Percentiles rank a stretch among this genome's conserved stretches.
Evolutionary conservation across 139 green algal species (phyloP).

Genomic region (Coccomyxa sp.): DNA sequence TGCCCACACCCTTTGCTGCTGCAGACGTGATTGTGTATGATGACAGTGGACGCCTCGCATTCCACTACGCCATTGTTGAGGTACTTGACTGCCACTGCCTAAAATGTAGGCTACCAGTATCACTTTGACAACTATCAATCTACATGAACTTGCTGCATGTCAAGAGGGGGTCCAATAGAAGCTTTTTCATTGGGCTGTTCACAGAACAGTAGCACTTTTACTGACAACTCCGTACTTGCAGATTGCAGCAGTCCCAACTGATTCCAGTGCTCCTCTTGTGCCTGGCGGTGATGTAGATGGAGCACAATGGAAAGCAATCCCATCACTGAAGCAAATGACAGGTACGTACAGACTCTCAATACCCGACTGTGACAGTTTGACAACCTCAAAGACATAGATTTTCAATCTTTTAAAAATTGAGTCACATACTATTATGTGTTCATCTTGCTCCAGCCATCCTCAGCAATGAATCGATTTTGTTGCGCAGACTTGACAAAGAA

Average conservation of each 20-base stretch:
- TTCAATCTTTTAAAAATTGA: too few species aligned
- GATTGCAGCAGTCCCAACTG: neutral
- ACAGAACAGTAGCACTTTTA: neutral
- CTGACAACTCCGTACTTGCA: neutral
- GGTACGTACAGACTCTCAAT: neutral
- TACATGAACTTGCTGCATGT: neutral
- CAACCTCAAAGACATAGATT: too few species aligned
- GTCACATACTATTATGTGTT: too few species aligned
- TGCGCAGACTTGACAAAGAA: neutral
- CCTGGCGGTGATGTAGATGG: conserved; percentile 1
- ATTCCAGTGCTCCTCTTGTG: neutral
- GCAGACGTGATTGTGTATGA: conserved; percentile 1
- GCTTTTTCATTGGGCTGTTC: too few species aligned
- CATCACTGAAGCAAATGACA: neutral
- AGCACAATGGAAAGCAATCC: neutral
- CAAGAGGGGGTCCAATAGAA: neutral
- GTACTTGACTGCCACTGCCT: conserved; percentile 3
- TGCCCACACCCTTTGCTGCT: conserved; percentile 1
- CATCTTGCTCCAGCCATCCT: too few species aligned
- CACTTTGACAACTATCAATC: neutral
- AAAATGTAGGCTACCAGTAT: neutral
- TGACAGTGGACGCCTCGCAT: conserved; percentile 20
- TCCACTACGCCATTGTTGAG: conserved; percentile 47
- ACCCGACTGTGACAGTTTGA: too few species aligned
- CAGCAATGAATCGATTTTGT: too few species aligned